phyloP scores from a whole-genome alignment of 148 eudicot species.

The Tetragonia tetragonoides region DNA sequence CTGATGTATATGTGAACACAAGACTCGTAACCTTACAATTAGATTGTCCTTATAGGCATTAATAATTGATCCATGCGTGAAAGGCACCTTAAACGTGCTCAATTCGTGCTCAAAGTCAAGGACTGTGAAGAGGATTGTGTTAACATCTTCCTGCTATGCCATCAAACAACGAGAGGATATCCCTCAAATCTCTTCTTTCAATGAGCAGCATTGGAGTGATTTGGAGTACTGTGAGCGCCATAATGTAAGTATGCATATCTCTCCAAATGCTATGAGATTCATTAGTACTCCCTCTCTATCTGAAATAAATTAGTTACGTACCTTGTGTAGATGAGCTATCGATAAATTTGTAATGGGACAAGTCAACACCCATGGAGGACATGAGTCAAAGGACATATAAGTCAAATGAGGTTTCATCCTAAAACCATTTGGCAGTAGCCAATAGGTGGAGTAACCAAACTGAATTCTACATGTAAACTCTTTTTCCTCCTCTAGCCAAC shows the following conservation, averaged over 20 bases:
- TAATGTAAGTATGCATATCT: constrained; percentile 36
- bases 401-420: not conserved
- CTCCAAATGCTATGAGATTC: not conserved
- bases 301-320: not conserved
- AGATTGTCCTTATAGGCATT: not conserved
- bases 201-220: constrained; percentile 78
- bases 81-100: constrained; percentile 63
- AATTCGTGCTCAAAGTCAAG: constrained; percentile 53
- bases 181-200: constrained; percentile 40
- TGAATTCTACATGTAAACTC: no score
- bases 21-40: not conserved
- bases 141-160: constrained; percentile 66
- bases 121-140: constrained; percentile 52
- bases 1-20: no score
- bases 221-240: constrained; percentile 51
- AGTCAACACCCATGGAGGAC: not conserved
- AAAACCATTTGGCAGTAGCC: not conserved
- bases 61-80: constrained; percentile 43
- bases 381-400: not conserved
- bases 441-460: not conserved
- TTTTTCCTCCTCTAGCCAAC: no score
- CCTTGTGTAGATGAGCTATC: not conserved
- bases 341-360: not conserved
- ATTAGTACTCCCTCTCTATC: not conserved
- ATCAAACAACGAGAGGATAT: constrained; percentile 52